Evolutionary conservation across 306 rosid genomes (phyloP), one percentile per base, ranked within the genome.

Genomic region (Hippophae rhamnoides): DNA sequence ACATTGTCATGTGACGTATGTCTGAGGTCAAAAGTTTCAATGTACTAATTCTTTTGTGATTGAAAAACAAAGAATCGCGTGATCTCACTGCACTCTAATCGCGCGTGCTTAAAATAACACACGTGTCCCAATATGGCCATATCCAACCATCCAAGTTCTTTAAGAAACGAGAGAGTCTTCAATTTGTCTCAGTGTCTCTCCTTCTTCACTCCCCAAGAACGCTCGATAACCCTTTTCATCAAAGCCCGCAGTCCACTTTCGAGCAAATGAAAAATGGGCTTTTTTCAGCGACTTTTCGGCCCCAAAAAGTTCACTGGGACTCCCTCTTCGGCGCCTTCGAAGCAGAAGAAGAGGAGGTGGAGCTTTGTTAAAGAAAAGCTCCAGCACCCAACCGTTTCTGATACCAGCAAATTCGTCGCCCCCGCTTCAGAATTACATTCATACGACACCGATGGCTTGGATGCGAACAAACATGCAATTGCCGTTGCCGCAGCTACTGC

Each of bases 401-500:
- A 1, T 51, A 10, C 52, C 64, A 45, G 76, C 47, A 41, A 52
- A 41, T 40, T 60, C 54, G 68, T 66, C 27, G 42, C 66, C 13
- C 25, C 81, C 10, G 7, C 63, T 3, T 50, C 74, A 4, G 38
- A 31, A 31, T 31, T 31, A 2, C 38, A 2, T 31, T 0, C 38
- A 31, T 2, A 31, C 18, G 61, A 52, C 65, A 7, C 72, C 5
- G 72, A 69, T 3, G 61, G 78, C 14, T 54, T 78, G 13, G 93
- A 85, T 66, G 72, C 95, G 14, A 83, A 78, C 62, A 83, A 83
- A 60, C 96, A 85, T 66, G 99, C 99, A 7, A 76, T 92, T 31
- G 99, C 96, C 0, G 99, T 92, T 0, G 96, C 96, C 0, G 90
- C 95, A 1, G 96, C 96, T 5, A 92, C 95, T 2, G 96, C 95